Base-by-base conservation (phyloP, 2,329 filamentous ascomycete species). In the Fusarium sp. region DNA sequence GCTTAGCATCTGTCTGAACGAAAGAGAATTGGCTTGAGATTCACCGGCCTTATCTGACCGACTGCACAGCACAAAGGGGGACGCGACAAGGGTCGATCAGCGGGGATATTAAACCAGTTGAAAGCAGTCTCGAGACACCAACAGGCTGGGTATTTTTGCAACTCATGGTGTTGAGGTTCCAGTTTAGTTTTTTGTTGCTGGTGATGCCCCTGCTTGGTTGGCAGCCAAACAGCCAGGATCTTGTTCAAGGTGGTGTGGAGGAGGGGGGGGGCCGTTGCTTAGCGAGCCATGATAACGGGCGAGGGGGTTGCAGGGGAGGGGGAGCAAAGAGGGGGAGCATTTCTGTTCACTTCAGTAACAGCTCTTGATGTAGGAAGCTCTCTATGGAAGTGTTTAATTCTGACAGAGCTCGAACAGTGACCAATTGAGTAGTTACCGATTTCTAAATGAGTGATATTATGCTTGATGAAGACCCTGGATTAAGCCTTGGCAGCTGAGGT, bases 31-130 rank as follows among this genome's bases (percentile, higher is more conserved):
- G 64, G 57, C 57, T 69, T 33, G 23, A 17, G 58, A 60, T 63
- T 64, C 58, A 65, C 67, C 55, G 70, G 61, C 65, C 70, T 73
- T 75, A 75, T 75, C 73, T 75, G 73, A 75, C 73, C 73, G 73
- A 66, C 68, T 71, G 56, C 58, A 57, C 60, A 8, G 27, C 27
- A 30, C 27, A 30, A 70, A 38, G 59, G 61, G 53, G 26, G 18
- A 48, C 42, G 32, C 53, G 53, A 57, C 42, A 57, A 69, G 71
- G 69, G 64, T 48, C 67, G 72, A 74, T 74, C 71, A 48, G 69
- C 71, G 72, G 72, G 72, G 72, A 75, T 75, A 75, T 75, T 73
- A 67, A 63, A 53, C 70, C 72, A 74, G 53, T 74, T 17, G 72
- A 41, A 60, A 54, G 38, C 33, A 32, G 32, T 57, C 38, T 60